Evolutionary conservation across 345 rosid species (phyloP), one percentile per base, ranked within the genome.

Genomic region (Geranium rotundifolium): DNA sequence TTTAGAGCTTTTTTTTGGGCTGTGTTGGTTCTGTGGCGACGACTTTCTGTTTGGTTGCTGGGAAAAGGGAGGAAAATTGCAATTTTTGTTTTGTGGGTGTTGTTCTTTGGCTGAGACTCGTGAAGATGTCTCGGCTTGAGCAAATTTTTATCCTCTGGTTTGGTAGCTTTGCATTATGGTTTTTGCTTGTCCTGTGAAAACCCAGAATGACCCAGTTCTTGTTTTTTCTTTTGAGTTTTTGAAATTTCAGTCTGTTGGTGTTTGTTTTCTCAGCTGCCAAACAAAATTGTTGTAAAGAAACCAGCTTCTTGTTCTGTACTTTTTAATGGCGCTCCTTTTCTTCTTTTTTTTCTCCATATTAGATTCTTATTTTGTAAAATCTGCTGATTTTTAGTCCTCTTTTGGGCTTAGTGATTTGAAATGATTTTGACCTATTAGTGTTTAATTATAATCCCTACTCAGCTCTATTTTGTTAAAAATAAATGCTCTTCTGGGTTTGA

Each of bases 11-110:
- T 4, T 55, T 55, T 55, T 17, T 8, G 57, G 20, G 19, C 3
- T 16, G 57, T 55, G 18, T 62, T 52, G 55, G 62, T 20, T 56
- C 23, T 58, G 34, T 58, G 7, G 63, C 50, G 52, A 46, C 52
- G 57, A 19, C 29, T 49, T 57, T 49, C 66, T 73, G 78, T 41
- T 70, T 71, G 77, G 60, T 63, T 60, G 59, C 20, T 58, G 66
- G 39, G 72, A 59, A 77, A 64, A 29, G 55, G 9, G 56, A 61
- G 23, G 41, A n/a, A 67, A 31, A 41, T 54, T 57, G 10, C 34
- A 60, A 37, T 10, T 14, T 58, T 67, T n/a, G 17, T 54, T 46
- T 3, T 13, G 52, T 58, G 17, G 56, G 63, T 34, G 65, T 57
- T 63, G 49, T 66, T 19, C 67, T 52, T 55, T 34, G 41, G 41